phyloP scores from a whole-genome alignment of 495 filamentous ascomycete genomes.

The Tuber microsphaerosporum region DNA sequence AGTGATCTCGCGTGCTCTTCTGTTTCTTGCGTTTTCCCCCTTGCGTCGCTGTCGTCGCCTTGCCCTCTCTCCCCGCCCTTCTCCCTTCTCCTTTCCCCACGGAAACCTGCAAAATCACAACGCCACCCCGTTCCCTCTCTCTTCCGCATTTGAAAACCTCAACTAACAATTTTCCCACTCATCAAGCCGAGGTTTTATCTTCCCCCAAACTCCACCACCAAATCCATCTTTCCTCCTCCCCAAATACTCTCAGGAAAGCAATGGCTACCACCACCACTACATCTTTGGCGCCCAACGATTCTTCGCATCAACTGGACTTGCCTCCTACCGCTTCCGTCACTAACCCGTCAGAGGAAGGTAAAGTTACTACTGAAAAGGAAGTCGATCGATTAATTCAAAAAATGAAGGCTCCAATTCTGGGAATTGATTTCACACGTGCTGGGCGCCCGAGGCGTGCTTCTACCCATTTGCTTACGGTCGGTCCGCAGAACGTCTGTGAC shows the following conservation, averaged over 20 bases:
- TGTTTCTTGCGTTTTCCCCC: neutral
- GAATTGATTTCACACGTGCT: constrained; percentile 42
- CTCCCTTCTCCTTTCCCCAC: neutral
- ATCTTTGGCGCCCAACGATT: constrained; percentile 4
- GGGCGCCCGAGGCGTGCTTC: constrained; percentile 43
- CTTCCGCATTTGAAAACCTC: neutral
- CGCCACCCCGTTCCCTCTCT: neutral
- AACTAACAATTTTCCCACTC: constrained; percentile 7
- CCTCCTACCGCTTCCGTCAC: constrained; percentile 17
- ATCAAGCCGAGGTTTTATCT: constrained; percentile 24
- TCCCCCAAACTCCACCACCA: constrained; percentile 1
- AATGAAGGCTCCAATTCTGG: constrained; percentile 37
- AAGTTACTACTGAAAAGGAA: constrained; percentile 18
- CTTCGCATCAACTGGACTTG: constrained; percentile 7
- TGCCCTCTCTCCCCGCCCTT: neutral
- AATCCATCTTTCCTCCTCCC: constrained; percentile 15
- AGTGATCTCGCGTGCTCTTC: neutral
- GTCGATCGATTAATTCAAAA: constrained; percentile 45
- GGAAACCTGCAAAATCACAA: neutral
- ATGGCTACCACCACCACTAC: constrained; percentile 17
- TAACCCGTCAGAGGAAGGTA: constrained; percentile 4
- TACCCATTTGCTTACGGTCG: constrained; percentile 30
- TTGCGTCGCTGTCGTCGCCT: neutral
- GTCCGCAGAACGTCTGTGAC: constrained; percentile 42
- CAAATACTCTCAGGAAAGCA: constrained; percentile 2